phyloP scores from a whole-genome alignment of 2,329 filamentous ascomycete genomes.

The Phoma herbarum region DNA sequence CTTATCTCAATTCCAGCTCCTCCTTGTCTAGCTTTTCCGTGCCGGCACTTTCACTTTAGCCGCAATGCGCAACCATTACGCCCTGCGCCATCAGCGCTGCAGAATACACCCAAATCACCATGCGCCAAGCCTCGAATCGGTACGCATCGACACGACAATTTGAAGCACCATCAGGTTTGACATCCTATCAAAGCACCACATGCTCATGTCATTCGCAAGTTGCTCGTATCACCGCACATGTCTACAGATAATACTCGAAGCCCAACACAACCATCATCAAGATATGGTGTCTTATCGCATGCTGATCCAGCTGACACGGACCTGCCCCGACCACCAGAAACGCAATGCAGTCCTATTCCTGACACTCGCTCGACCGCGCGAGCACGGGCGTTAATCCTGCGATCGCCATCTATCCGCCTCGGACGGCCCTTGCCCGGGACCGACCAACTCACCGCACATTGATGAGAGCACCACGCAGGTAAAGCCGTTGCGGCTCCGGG shows the following conservation, averaged over 20 bases:
- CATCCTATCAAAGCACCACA: conserved; percentile 8
- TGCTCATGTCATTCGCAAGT: not conserved
- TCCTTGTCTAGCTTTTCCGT: not conserved
- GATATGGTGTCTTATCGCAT: not conserved
- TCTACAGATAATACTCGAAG: not conserved
- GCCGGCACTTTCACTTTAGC: not conserved
- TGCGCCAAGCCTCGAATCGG: conserved; percentile 24
- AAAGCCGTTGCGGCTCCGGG: conserved; percentile 16
- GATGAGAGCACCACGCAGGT: conserved; percentile 3
- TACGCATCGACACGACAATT: not conserved
- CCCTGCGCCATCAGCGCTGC: conserved; percentile 18
- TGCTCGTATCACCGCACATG: not conserved
- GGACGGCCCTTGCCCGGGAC: conserved; percentile 3
- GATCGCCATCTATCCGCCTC: conserved; percentile 9
- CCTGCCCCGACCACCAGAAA: not conserved
- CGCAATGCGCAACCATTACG: conserved; percentile 5
- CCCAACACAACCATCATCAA: not conserved
- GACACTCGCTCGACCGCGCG: conserved; percentile 15
- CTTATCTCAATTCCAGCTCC: not conserved
- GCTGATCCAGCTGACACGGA: conserved; percentile 15
- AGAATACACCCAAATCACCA: conserved; percentile 1
- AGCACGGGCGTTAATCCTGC: not conserved
- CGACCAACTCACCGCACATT: conserved; percentile 17
- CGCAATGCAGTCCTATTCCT: conserved; percentile 10
- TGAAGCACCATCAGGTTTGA: not conserved